Evolutionary conservation across 257 asterid species (phyloP).

Genomic region (Salvia hispanica): DNA sequence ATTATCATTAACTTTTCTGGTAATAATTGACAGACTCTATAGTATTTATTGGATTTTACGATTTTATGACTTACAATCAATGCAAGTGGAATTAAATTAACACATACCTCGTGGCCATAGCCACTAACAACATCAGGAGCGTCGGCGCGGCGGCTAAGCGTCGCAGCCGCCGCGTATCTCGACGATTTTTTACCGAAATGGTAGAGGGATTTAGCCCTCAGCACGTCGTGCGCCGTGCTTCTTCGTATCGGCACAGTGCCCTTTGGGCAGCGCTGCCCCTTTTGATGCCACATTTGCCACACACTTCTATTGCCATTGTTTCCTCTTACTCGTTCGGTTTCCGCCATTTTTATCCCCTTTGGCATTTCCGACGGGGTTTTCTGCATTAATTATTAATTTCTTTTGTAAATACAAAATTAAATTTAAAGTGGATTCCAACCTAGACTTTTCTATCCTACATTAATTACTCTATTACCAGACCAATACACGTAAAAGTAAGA

Average conservation of each 20-base stretch:
- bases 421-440: no score
- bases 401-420: no score
- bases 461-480: no score
- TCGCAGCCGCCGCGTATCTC: slow-evolving; percentile 12
- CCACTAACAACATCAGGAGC: slow-evolving; percentile 83
- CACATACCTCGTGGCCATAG: slow-evolving; percentile 87
- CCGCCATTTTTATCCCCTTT: slow-evolving; percentile 43
- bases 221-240: slow-evolving; percentile 64
- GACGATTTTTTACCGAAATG: slow-evolving; percentile 68
- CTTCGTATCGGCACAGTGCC: slow-evolving; percentile 89
- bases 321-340: slow-evolving; percentile 37
- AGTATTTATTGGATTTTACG: no score
- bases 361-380: slow-evolving; percentile 68
- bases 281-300: slow-evolving; percentile 78
- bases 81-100: slow-evolving; percentile 1
- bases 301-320: slow-evolving; percentile 21
- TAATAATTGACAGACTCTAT: no score
- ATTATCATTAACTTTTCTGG: not conserved
- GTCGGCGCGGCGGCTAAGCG: slow-evolving; percentile 43
- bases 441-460: no score
- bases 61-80: not conserved
- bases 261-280: slow-evolving; percentile 69
- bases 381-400: slow-evolving; percentile 32
- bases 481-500: not conserved
- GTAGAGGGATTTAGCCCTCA: slow-evolving; percentile 80